Percentiles rank a stretch among this genome's conserved stretches.
Evolutionary conservation across 345 rosid species (phyloP).

Genomic region (Cardamine occulta): DNA sequence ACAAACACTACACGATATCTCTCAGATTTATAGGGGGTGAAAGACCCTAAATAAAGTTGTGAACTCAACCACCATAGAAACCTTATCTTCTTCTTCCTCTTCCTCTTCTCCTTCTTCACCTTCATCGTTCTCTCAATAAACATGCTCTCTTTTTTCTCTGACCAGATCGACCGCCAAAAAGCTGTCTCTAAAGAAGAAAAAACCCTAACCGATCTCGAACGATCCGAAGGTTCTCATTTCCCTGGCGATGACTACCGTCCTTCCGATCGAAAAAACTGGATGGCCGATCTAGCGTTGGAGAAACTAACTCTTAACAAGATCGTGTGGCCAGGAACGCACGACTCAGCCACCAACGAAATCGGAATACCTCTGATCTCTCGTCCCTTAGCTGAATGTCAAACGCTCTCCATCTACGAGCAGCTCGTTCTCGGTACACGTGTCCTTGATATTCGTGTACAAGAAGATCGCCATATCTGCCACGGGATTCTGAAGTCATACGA

Average conservation of each 20-base stretch:
- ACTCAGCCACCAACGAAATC: conserved; percentile 84
- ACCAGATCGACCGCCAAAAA: conserved; percentile 55
- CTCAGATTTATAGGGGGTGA: conserved; percentile 4
- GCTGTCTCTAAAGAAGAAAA: conserved; percentile 52
- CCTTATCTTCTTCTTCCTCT: conserved; percentile 35
- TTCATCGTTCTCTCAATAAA: conserved; percentile 11
- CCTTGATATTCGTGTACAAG: conserved; percentile 73
- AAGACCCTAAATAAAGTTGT: conserved; percentile 10
- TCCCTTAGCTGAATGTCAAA: conserved; percentile 83
- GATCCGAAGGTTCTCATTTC: conserved; percentile 51
- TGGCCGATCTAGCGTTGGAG: conserved; percentile 56
- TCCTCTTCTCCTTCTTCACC: conserved; percentile 11
- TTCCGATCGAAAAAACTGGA: conserved; percentile 78
- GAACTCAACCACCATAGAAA: conserved; percentile 36
- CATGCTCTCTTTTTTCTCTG: conserved; percentile 69
- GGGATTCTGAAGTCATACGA: conserved; percentile 65
- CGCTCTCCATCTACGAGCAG: conserved; percentile 68
- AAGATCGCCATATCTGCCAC: conserved; percentile 71
- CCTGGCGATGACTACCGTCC: conserved; percentile 74
- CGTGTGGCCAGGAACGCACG: conserved; percentile 96
- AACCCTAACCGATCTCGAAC: conserved; percentile 53
- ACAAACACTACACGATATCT: conserved; percentile 39
- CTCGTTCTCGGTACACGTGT: conserved; percentile 70
- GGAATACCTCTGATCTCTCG: conserved; percentile 66
- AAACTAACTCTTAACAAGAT: conserved; percentile 61